Conservation (phyloP, 164 flowering plant genomes). For the Aristolochia californica region DNA sequence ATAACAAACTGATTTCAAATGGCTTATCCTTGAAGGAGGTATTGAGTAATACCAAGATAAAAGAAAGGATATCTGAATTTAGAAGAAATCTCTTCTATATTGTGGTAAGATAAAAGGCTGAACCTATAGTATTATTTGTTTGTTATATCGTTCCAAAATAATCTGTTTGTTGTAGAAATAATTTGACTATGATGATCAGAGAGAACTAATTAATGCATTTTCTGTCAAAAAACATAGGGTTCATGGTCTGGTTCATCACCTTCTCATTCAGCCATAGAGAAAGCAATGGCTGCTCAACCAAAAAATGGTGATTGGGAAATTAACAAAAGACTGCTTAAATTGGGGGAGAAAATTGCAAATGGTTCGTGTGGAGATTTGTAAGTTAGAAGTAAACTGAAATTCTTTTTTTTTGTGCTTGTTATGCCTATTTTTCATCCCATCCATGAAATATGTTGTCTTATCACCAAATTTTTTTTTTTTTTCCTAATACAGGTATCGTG, state of each 20-base stretch:
- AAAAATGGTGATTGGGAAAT: conserved; percentile 63
- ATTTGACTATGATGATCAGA: too few relatives aligned
- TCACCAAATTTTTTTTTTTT: too few relatives aligned
- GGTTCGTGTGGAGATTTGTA: conserved; percentile 96
- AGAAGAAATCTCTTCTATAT: too few relatives aligned
- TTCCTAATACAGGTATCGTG: conserved; percentile 59
- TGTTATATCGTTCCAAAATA: too few relatives aligned
- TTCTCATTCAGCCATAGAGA: conserved; percentile 39
- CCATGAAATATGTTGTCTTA: too few relatives aligned
- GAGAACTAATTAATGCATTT: neutral
- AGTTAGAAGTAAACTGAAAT: conserved; percentile 16
- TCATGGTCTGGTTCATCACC: conserved; percentile 74
- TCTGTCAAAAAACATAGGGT: conserved; percentile 40
- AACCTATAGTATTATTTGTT: too few relatives aligned
- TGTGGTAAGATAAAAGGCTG: too few relatives aligned
- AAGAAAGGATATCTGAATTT: too few relatives aligned
- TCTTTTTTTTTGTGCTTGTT: neutral
- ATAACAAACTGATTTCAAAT: too few relatives aligned
- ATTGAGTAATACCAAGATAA: too few relatives aligned
- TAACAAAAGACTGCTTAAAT: conserved; percentile 52
- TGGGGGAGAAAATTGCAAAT: conserved; percentile 73
- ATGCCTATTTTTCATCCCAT: neutral
- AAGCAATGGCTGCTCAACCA: conserved; percentile 24
- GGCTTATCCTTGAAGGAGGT: too few relatives aligned
- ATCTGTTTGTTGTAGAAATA: too few relatives aligned